A percentile compares a stretch with the other conserved stretches of the same genome.
Evolutionary conservation across 805 yeast genomes (phyloP).

Genomic region (Hanseniaspora occidentalis): DNA sequence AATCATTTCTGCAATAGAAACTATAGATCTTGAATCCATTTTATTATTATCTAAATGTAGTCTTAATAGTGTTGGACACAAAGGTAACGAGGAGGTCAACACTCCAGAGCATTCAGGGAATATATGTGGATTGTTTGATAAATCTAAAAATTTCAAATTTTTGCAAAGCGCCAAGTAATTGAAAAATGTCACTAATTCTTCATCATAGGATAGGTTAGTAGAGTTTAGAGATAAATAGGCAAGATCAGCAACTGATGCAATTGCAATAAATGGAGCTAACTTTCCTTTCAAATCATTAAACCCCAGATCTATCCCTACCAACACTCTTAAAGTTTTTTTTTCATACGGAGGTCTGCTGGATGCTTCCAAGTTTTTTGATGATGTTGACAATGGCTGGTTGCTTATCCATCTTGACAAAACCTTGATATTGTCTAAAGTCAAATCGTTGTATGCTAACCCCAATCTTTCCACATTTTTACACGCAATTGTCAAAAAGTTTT

Average conservation of each 20-base stretch:
- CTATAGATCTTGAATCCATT: conserved; percentile 40
- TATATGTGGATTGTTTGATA: conserved; percentile 61
- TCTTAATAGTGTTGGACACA: conserved; percentile 50
- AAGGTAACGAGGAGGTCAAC: conserved; percentile 52
- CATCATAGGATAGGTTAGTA: conserved; percentile 35
- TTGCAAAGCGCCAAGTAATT: conserved; percentile 39
- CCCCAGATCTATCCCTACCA: conserved; percentile 70
- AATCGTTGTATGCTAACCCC: conserved; percentile 71
- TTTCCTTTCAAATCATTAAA: conserved; percentile 52
- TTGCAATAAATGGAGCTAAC: conserved; percentile 16
- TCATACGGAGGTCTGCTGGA: not conserved
- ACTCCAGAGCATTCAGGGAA: conserved; percentile 47
- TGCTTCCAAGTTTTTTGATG: too few species aligned
- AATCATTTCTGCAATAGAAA: conserved; percentile 55
- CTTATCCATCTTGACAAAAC: conserved; percentile 49
- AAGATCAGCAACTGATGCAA: conserved; percentile 21
- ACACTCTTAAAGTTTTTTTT: not conserved
- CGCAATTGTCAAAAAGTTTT: conserved; percentile 51
- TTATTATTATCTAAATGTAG: conserved; percentile 62
- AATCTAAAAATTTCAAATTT: conserved; percentile 56
- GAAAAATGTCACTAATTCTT: conserved; percentile 28
- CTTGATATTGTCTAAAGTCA: conserved; percentile 44
- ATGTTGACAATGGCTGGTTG: too few species aligned
- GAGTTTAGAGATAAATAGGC: conserved; percentile 50
- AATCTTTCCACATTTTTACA: conserved; percentile 43